A percentile compares a stretch with the other conserved stretches of the same genome.
These are phyloP conservation scores for Cucurbita maxima DNA, from an alignment of 306 rosid species.

Conservation along the genomic window DNA sequence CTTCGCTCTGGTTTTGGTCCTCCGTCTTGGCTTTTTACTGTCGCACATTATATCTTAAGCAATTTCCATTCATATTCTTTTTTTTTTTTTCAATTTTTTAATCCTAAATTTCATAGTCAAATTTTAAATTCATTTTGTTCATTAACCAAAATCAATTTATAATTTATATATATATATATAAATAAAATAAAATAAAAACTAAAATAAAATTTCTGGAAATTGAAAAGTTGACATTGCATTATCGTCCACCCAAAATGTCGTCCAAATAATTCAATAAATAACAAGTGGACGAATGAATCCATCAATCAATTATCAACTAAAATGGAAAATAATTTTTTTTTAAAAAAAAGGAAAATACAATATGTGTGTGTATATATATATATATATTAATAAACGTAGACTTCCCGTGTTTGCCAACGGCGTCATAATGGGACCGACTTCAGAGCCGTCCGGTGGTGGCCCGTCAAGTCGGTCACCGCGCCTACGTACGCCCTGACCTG, in stretches of 20 bases:
- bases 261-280: not conserved
- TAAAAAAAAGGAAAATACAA: not conserved
- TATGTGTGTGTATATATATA: not conserved
- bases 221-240: not conserved
- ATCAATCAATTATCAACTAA: not conserved
- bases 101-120: too few species aligned
- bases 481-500: not conserved
- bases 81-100: too few species aligned
- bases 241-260: not conserved
- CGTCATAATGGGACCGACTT: not conserved
- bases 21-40: not conserved
- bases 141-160: too few species aligned
- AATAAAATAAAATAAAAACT: too few species aligned
- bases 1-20: not conserved
- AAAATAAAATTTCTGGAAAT: too few species aligned
- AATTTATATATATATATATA: too few species aligned
- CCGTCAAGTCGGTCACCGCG: not conserved
- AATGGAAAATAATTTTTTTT: too few species aligned
- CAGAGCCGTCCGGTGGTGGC: not conserved
- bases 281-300: not conserved
- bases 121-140: too few species aligned
- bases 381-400: not conserved
- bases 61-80: too few species aligned
- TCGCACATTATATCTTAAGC: not conserved
- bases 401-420: not conserved